A percentile compares a stretch with the other conserved stretches of the same genome.
These are phyloP conservation scores for Rhizomucor miehei DNA, from an alignment of 371 early-diverging fungal species.

Conservation along the genomic window DNA sequence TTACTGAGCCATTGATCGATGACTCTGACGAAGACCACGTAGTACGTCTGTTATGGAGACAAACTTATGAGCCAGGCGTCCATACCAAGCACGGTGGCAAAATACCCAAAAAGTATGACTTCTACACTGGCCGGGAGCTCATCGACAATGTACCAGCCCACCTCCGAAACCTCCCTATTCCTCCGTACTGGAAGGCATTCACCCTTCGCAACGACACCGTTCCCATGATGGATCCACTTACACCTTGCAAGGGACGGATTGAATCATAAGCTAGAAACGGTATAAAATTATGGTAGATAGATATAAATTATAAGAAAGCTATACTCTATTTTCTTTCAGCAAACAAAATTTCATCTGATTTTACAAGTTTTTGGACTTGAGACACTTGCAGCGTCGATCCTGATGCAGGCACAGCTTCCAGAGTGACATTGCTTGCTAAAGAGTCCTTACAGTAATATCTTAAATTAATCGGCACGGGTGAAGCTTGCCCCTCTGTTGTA, in stretches of 20 bases:
- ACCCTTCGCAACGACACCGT: conserved; percentile 29
- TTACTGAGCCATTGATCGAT: conserved; percentile 26
- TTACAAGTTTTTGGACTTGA: conserved; percentile 12
- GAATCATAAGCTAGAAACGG: conserved; percentile 3
- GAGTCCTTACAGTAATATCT: conserved; percentile 15
- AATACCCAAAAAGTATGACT: conserved; percentile 22
- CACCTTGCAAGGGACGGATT: conserved; percentile 5
- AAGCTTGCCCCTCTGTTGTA: conserved; percentile 5
- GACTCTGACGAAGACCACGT: conserved; percentile 4
- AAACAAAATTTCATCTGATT: conserved; percentile 10
- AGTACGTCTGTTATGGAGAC: conserved; percentile 35
- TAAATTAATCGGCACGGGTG: conserved; percentile 7
- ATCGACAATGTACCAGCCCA: conserved; percentile 26
- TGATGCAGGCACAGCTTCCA: conserved; percentile 21
- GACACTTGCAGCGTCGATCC: conserved; percentile 17
- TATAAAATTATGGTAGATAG: not conserved
- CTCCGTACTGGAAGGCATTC: conserved; percentile 36
- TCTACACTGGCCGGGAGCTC: conserved; percentile 19
- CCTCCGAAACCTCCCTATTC: conserved; percentile 30
- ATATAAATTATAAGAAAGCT: not conserved
- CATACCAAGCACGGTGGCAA: conserved; percentile 21
- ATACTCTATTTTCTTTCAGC: not conserved
- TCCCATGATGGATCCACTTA: conserved; percentile 29
- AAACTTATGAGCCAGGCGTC: conserved; percentile 19
- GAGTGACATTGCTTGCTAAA: conserved; percentile 3